Conservation (phyloP, 805 yeast genomes). For the Barnettozyma pratensis region DNA sequence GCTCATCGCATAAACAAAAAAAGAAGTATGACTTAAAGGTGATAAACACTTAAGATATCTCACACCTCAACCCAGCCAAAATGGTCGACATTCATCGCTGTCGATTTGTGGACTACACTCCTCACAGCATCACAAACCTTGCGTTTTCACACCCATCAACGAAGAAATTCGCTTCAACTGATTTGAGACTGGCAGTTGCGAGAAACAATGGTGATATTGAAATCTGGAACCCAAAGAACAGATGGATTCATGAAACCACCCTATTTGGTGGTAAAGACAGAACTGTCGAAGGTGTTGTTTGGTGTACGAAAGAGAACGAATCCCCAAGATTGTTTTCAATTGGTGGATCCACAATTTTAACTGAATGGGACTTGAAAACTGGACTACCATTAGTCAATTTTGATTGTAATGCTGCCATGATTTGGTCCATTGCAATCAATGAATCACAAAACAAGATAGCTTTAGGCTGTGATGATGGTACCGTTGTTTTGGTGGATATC, state of each 20-base stretch:
- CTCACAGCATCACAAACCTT: slow-evolving; percentile 77
- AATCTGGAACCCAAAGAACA: slow-evolving; percentile 83
- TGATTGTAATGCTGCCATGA: slow-evolving; percentile 89
- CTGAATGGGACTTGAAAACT: slow-evolving; percentile 85
- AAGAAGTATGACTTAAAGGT: background rate
- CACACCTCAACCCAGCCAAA: too few relatives aligned
- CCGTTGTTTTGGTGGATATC: slow-evolving; percentile 78
- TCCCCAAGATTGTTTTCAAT: slow-evolving; percentile 76
- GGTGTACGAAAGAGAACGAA: slow-evolving; percentile 54
- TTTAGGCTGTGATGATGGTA: slow-evolving; percentile 94
- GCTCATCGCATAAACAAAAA: slow-evolving; percentile 9
- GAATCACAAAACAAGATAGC: slow-evolving; percentile 60
- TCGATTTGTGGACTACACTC: slow-evolving; percentile 83
- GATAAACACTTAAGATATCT: too few relatives aligned
- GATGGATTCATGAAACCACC: slow-evolving; percentile 74
- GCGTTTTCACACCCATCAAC: slow-evolving; percentile 66
- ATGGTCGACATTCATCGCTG: slow-evolving; percentile 62
- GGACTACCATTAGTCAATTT: slow-evolving; percentile 70
- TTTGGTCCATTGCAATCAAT: slow-evolving; percentile 81
- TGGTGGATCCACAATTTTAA: slow-evolving; percentile 86
- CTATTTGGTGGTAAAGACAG: slow-evolving; percentile 78
- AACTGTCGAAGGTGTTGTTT: slow-evolving; percentile 83
- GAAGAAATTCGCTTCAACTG: slow-evolving; percentile 41
- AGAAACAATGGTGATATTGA: slow-evolving; percentile 93
- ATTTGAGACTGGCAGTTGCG: slow-evolving; percentile 82